These are phyloP conservation scores for Tolypocladium tundrense DNA, from an alignment of 2,329 filamentous ascomycete genomes.

Conservation along the genomic window DNA sequence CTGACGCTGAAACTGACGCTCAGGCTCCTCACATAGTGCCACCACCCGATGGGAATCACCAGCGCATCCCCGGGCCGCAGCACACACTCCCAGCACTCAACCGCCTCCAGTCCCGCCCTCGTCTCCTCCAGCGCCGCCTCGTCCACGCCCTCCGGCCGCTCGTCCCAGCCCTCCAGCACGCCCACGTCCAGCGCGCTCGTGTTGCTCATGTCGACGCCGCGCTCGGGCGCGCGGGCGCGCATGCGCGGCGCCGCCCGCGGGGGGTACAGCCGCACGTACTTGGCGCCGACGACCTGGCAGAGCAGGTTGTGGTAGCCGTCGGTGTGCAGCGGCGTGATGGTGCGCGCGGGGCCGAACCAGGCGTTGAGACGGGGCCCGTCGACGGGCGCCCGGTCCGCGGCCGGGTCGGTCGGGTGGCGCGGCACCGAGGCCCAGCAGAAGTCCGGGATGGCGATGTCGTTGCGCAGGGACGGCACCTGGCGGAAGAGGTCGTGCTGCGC, in stretches of 20 bases:
- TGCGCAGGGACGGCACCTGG: constrained; percentile 67
- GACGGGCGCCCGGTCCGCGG: constrained; percentile 28
- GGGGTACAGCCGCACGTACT: constrained; percentile 84
- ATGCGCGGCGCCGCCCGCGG: constrained; percentile 50
- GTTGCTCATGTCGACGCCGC: constrained; percentile 84
- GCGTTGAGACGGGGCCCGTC: constrained; percentile 67
- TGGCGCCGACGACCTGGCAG: constrained; percentile 77
- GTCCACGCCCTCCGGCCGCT: constrained; percentile 13
- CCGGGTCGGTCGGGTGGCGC: constrained; percentile 30
- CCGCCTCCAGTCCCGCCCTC: constrained; percentile 39
- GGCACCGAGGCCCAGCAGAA: constrained; percentile 70
- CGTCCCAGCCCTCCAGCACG: constrained; percentile 52
- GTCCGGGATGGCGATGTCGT: constrained; percentile 73
- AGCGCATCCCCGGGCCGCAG: constrained; percentile 73
- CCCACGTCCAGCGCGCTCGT: constrained; percentile 74
- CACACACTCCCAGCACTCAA: constrained; percentile 66
- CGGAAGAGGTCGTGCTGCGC: constrained; percentile 83
- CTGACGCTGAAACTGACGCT: constrained; percentile 88
- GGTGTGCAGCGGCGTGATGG: constrained; percentile 86
- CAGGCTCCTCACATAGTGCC: constrained; percentile 88
- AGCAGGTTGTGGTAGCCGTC: constrained; percentile 92
- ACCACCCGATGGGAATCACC: constrained; percentile 91
- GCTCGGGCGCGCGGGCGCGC: constrained; percentile 51
- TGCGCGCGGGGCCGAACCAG: constrained; percentile 83
- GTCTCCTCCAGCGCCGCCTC: constrained; percentile 25